phyloP scores from a whole-genome alignment of 331 rosid species.

The Spiraea crenata region DNA sequence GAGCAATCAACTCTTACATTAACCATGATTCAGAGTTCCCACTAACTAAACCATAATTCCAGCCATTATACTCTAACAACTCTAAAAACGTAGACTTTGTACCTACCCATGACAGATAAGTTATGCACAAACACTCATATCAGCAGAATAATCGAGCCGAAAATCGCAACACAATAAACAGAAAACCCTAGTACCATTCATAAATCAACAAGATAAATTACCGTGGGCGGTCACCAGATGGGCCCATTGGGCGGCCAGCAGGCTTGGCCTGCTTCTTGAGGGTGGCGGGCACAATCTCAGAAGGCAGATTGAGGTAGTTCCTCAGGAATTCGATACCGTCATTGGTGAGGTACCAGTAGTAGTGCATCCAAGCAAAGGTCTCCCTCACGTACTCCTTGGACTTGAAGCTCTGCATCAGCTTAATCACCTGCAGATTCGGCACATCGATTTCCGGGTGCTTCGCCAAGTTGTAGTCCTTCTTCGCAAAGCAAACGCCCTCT shows the following conservation, averaged over 20 bases:
- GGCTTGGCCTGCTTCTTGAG: constrained; percentile 88
- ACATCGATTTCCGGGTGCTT: constrained; percentile 94
- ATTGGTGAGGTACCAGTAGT: constrained; percentile 91
- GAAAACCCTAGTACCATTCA: background rate
- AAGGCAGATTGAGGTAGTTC: constrained; percentile 84
- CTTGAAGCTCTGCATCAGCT: constrained; percentile 92
- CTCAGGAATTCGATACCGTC: constrained; percentile 91
- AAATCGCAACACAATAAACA: background rate
- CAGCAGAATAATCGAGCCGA: background rate
- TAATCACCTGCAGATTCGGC: constrained; percentile 88
- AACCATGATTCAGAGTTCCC: too few species aligned
- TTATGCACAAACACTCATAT: too few species aligned
- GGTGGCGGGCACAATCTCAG: constrained; percentile 92
- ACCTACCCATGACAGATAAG: too few species aligned
- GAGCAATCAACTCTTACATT: too few species aligned
- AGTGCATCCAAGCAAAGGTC: constrained; percentile 95
- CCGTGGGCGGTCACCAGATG: constrained; percentile 95
- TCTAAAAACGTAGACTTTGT: background rate
- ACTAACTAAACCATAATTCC: too few species aligned
- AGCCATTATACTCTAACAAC: too few species aligned
- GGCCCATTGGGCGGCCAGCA: constrained; percentile 70
- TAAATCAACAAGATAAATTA: background rate
- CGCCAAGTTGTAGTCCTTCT: constrained; percentile 79
- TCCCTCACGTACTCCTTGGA: constrained; percentile 84
- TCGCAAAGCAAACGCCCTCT: constrained; percentile 97